Percentiles rank a stretch among this genome's conserved stretches.
Evolutionary conservation across 805 yeast genomes (phyloP).

Genomic region (Candida wancherniae): DNA sequence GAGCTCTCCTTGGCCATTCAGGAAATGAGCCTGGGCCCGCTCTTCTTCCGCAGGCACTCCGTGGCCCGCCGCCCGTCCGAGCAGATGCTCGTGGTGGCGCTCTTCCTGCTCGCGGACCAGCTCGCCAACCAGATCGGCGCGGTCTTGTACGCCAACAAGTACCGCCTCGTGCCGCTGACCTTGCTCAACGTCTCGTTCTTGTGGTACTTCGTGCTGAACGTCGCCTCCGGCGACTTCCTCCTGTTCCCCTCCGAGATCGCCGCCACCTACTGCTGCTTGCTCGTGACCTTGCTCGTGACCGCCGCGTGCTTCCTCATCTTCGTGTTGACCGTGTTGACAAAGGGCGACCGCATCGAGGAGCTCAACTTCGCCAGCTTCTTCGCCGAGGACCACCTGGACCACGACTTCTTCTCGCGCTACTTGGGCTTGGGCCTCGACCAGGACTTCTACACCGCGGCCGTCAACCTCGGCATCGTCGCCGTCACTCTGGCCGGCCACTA

Average conservation of each 20-base stretch:
- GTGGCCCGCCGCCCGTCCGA: conserved; percentile 41
- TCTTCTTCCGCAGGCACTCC: conserved; percentile 18
- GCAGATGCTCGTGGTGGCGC: conserved; percentile 47
- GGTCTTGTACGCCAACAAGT: conserved; percentile 45
- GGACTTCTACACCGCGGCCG: conserved; percentile 61
- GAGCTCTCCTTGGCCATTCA: conserved; percentile 75
- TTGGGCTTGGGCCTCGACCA: conserved; percentile 44
- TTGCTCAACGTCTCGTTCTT: conserved; percentile 44
- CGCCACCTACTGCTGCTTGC: conserved; percentile 63
- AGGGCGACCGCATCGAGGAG: conserved; percentile 36
- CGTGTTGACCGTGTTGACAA: conserved; percentile 53
- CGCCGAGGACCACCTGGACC: conserved; percentile 20
- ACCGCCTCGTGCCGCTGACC: conserved; percentile 60
- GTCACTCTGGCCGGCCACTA: conserved; percentile 64
- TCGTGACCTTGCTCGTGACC: conserved; percentile 48
- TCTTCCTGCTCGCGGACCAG: conserved; percentile 57
- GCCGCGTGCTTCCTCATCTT: conserved; percentile 51
- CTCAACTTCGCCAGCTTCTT: conserved; percentile 35
- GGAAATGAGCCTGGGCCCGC: conserved; percentile 49
- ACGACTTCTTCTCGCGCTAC: conserved; percentile 20
- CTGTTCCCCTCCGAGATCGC: conserved; percentile 53
- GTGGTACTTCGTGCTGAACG: conserved; percentile 36
- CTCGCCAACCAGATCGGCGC: conserved; percentile 61
- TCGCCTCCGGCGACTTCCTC: conserved; percentile 37
- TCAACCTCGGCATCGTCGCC: conserved; percentile 57